A percentile compares a stretch with the other conserved stretches of the same genome.
Conservation (phyloP, 192 early-diverging fungal genomes). For the Neocallimastix lanati region DNA sequence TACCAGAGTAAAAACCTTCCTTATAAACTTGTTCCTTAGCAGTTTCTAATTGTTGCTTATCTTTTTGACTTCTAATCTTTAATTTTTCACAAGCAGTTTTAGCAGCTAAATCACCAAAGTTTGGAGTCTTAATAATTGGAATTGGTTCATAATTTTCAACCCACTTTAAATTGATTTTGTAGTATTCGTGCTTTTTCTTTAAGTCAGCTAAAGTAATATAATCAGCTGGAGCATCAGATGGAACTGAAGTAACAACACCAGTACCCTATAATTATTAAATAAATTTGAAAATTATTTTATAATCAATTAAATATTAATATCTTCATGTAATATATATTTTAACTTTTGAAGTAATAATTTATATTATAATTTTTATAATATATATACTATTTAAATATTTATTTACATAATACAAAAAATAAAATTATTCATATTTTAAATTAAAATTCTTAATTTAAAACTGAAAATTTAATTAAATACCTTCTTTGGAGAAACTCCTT, state of each 20-base stretch:
- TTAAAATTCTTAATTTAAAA: no score
- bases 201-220: slow-evolving; percentile 79
- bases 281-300: neutral
- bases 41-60: slow-evolving; percentile 72
- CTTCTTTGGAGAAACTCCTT: slow-evolving; percentile 80
- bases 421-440: no score
- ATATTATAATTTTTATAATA: no score
- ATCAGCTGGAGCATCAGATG: slow-evolving; percentile 97
- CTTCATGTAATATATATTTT: no score
- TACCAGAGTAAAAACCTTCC: slow-evolving; percentile 91
- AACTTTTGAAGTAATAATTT: no score
- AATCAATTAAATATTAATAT: no score
- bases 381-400: no score
- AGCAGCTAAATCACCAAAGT: slow-evolving; percentile 72
- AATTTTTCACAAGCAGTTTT: slow-evolving; percentile 66
- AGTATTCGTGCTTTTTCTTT: slow-evolving; percentile 84
- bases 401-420: no score
- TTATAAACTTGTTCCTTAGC: slow-evolving; percentile 93
- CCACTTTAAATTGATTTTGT: slow-evolving; percentile 78
- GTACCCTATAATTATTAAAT: slow-evolving; percentile 45
- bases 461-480: no score
- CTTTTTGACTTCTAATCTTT: slow-evolving; percentile 95
- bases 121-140: slow-evolving; percentile 71
- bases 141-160: slow-evolving; percentile 60
- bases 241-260: slow-evolving; percentile 95